Evolutionary conservation across 23 red algal genomes (phyloP).

Genomic region (Pyropia haitanensis): DNA sequence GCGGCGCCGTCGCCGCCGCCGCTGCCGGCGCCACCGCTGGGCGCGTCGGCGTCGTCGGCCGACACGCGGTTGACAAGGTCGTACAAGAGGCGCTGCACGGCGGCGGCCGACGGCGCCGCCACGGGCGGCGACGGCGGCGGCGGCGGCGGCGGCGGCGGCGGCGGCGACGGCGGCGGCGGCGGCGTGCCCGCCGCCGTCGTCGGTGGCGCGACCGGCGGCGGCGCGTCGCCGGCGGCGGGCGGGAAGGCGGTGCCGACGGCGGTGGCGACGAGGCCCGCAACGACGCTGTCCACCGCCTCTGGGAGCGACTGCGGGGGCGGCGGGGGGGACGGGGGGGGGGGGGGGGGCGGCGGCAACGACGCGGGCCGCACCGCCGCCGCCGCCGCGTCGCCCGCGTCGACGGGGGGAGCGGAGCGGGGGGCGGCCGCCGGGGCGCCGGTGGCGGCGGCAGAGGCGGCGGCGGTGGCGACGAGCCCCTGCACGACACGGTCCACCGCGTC

Average conservation of each 20-base stretch:
- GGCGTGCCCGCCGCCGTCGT: background rate
- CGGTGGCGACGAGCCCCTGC: no score
- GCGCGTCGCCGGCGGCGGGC: background rate
- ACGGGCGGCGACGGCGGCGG: no score
- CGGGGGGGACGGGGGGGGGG: background rate
- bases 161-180: no score
- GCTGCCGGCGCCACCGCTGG: background rate
- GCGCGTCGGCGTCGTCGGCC: slow-evolving; percentile 8
- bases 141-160: no score
- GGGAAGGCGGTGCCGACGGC: slow-evolving; percentile 12
- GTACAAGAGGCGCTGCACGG: slow-evolving; percentile 36
- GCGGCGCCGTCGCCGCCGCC: background rate
- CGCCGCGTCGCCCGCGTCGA: no score
- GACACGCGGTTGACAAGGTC: slow-evolving; percentile 38
- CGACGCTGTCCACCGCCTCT: slow-evolving; percentile 9
- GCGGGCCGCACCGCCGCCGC: no score
- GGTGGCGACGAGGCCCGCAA: slow-evolving; percentile 15
- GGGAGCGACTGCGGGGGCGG: background rate
- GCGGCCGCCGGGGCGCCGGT: no score
- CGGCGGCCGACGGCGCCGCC: background rate
- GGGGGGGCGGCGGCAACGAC: background rate
- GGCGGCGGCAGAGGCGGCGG: no score
- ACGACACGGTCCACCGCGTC: no score
- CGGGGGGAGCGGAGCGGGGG: no score
- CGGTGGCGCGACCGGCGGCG: slow-evolving; percentile 6